Conservation (phyloP, 2,329 filamentous ascomycete genomes). For the Penicillium sp. region DNA sequence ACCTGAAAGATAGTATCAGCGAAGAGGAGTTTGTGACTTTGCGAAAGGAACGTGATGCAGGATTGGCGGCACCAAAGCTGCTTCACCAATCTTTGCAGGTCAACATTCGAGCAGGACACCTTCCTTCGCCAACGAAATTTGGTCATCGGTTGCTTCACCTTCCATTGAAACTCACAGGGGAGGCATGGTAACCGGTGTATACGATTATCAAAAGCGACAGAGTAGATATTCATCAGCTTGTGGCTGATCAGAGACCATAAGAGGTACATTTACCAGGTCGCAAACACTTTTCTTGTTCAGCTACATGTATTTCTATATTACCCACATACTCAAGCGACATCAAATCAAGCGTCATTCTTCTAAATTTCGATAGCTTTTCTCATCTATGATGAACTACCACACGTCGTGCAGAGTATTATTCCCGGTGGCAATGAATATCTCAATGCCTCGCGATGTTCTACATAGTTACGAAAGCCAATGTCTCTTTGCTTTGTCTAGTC, state of each 20-base stretch:
- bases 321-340: background rate
- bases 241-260: background rate
- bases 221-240: too few species aligned
- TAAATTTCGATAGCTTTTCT: background rate
- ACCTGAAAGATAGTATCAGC: conserved; percentile 46
- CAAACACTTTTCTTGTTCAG: background rate
- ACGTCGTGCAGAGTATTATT: background rate
- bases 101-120: conserved; percentile 52
- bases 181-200: conserved; percentile 22
- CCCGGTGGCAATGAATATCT: too few species aligned
- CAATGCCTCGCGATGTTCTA: background rate
- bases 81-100: conserved; percentile 55
- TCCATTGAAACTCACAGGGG: conserved; percentile 29
- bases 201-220: background rate
- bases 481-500: background rate
- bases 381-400: background rate
- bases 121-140: conserved; percentile 38
- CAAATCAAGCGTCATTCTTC: background rate
- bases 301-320: background rate
- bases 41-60: conserved; percentile 47
- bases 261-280: background rate
- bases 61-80: conserved; percentile 48
- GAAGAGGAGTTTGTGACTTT: conserved; percentile 49
- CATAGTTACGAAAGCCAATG: background rate
- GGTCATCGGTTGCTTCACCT: conserved; percentile 33